These are phyloP conservation scores for Aureobasidium musti DNA, from an alignment of 2,329 filamentous ascomycete species.

Conservation along the genomic window DNA sequence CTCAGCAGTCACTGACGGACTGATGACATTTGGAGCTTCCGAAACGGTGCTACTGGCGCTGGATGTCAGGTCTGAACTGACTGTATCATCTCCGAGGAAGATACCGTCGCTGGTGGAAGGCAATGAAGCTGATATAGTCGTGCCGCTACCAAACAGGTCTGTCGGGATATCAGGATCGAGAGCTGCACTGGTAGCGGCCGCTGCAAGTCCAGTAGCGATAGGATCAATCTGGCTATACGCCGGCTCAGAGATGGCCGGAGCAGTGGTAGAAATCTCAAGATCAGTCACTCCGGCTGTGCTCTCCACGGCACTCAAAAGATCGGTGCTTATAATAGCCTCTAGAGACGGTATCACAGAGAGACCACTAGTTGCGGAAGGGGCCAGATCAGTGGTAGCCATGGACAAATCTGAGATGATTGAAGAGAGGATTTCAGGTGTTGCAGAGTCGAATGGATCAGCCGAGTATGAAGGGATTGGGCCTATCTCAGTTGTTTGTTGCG, in stretches of 20 bases:
- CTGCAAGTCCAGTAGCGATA: neutral
- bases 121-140: neutral
- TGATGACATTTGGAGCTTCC: neutral
- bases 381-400: neutral
- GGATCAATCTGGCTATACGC: neutral
- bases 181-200: neutral
- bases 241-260: too few species aligned
- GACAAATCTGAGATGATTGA: neutral
- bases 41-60: neutral
- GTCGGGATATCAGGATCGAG: neutral
- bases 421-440: neutral
- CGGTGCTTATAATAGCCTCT: neutral
- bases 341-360: neutral
- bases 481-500: neutral
- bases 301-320: neutral
- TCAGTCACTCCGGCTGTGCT: neutral
- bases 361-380: neutral
- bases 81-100: neutral
- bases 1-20: neutral
- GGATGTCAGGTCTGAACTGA: neutral
- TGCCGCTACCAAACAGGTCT: too few species aligned
- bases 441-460: neutral
- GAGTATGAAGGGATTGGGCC: neutral
- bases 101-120: neutral
- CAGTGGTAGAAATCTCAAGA: neutral